These are phyloP conservation scores for Malassezia nana DNA, from an alignment of 1,284 basidiomycete species.

Conservation along the genomic window DNA sequence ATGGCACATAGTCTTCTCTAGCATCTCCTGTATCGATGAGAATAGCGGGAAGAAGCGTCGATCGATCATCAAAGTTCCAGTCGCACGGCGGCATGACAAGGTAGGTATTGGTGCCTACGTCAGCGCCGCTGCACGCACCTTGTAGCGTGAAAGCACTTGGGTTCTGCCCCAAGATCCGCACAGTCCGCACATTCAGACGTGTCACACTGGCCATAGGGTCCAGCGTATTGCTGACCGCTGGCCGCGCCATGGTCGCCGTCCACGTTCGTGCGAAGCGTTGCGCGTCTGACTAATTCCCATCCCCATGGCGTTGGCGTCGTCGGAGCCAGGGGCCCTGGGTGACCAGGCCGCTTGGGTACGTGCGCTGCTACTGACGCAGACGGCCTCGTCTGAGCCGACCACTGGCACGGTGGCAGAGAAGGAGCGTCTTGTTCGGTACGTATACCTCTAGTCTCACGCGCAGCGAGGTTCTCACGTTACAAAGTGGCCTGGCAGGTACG, in stretches of 20 bases:
- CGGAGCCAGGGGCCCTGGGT: background rate
- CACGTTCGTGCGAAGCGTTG: background rate
- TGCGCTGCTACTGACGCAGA: slow-evolving; percentile 5
- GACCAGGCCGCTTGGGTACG: slow-evolving; percentile 15
- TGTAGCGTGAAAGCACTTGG: slow-evolving; percentile 83
- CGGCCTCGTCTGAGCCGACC: slow-evolving; percentile 25
- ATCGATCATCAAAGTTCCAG: slow-evolving; percentile 28
- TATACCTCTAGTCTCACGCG: background rate
- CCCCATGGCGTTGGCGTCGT: background rate
- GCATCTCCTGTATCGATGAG: slow-evolving; percentile 85
- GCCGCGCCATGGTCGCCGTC: background rate
- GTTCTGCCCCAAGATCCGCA: slow-evolving; percentile 59
- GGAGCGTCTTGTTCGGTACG: slow-evolving; percentile 40
- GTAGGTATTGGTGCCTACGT: slow-evolving; percentile 77
- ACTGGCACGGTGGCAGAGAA: slow-evolving; percentile 47
- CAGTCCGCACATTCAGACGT: slow-evolving; percentile 30
- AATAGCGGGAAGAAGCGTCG: slow-evolving; percentile 57
- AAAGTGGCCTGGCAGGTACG: slow-evolving; percentile 30
- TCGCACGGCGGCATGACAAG: slow-evolving; percentile 53
- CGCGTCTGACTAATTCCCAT: background rate
- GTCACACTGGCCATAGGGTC: slow-evolving; percentile 18
- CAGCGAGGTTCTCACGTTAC: slow-evolving; percentile 38
- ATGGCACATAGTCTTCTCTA: slow-evolving; percentile 58
- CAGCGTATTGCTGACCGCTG: background rate
- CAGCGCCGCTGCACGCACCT: slow-evolving; percentile 52